Evolutionary conservation across 495 filamentous ascomycete species (phyloP), one percentile per base, ranked within the genome.

Genomic region (Penicillium herquei): DNA sequence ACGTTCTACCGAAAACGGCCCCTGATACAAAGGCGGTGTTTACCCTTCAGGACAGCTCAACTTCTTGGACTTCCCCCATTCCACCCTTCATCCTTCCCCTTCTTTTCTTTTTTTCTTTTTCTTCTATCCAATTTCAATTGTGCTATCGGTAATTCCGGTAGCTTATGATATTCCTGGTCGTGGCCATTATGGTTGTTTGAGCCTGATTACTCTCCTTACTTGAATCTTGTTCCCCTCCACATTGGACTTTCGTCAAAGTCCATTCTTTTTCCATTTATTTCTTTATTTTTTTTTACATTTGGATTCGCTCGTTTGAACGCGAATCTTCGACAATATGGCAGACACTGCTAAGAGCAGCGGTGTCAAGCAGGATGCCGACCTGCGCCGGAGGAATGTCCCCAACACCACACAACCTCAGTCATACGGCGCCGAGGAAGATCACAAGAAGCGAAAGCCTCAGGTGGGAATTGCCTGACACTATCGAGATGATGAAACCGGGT

Each of bases 351-450:
- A 82, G 62, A 84, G 82, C 55, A 89, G 90, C 39, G 91, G 89
- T 65, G 78, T 83, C 54, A 82, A 88, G 35, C 68, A 74, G 30
- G 81, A 84, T 48, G 71, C 90, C 51, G 86, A 90, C 63, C 73
- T 87, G 55, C 80, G 90, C 60, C 84, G 87, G 68, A 85, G 92
- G 75, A 90, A 89, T 76, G 82, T 91, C 18, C 78, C 84, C 17
- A 78, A 78, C 42, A 48, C 77, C 16, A 77, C 76, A 45, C 70
- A 67, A 45, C 43, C 62, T 31, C 73, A 76, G 61, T 61, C 54
- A 56, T 64, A 12, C 56, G 66, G 47, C 14, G 69, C 76, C 40
- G 72, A 81, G 52, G 59, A 79, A 32, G 80, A 87, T 39, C 78
- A 85, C 46, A 87, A 90, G 75, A 92, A 89, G 78, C 80, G 50